Base-by-base conservation (phyloP, 1,284 basidiomycete species). In the Sphagnurus paluster region DNA sequence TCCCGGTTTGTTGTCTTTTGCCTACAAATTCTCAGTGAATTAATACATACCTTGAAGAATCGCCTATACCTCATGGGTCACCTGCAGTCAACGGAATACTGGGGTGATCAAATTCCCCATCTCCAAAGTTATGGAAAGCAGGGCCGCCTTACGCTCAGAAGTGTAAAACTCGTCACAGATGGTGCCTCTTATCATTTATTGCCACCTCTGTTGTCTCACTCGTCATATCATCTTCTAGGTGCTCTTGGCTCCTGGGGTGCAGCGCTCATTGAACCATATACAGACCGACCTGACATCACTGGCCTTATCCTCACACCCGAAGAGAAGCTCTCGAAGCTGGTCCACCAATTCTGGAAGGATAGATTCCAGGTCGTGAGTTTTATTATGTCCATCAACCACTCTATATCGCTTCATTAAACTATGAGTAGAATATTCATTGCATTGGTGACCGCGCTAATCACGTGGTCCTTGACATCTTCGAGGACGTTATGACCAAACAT, bases 161-260 rank as follows among this genome's bases (percentile, higher is more conserved):
- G 84, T 37, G 76, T 96, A 56, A 98, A 97, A 65, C 74, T 97
- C 2, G 88, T 91, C 59, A 77, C 82, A 0, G 90, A 93, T 56
- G 89, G 87, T 79, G 51, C 35, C 37, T 39, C 6, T n/a, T 17
- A 39, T 48, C 14, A 16, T 44, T 28, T 2, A 16, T 20, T 37
- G 10, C 21, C 14, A 30, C 30, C 4, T 14, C 13, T 8, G 28
- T 20, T 29, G 21, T 33, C 40, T 42, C 7, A 35, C 9, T 26
- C 35, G 26, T 20, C 1, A 29, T n/a, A n/a, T n/a, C n/a, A n/a
- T n/a, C 17, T 39, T 19, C 45, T 60, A 82, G 88, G 90, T 35
- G 93, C 95, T 1, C 76, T 98, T 1, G 93, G 94, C 0, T 92
- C 88, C 1, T 92, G 90, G 78, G 94, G 94, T 3, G 92, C 94